Evolutionary conservation across 352 stramenopile genomes (phyloP).

Genomic region (Globisporangium spinosum): DNA sequence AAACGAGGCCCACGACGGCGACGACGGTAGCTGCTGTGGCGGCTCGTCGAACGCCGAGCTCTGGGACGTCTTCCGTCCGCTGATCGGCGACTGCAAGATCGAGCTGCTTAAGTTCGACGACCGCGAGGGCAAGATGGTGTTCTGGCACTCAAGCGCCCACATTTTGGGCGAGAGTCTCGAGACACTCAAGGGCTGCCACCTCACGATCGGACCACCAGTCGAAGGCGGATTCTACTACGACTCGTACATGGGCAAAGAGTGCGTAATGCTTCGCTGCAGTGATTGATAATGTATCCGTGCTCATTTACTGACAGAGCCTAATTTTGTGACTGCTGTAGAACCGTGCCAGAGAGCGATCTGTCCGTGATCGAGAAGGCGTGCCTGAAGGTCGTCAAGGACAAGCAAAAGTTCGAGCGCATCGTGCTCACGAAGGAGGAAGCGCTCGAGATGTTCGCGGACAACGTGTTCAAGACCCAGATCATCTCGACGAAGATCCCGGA

Average conservation of each 20-base stretch:
- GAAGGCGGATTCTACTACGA: conserved; percentile 99
- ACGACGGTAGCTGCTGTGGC: conserved; percentile 44
- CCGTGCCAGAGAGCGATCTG: conserved; percentile 72
- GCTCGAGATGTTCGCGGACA: conserved; percentile 98
- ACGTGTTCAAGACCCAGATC: conserved; percentile 98
- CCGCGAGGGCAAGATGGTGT: conserved; percentile 93
- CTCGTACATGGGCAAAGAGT: conserved; percentile 95
- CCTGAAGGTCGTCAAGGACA: conserved; percentile 92
- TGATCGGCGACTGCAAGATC: conserved; percentile 96
- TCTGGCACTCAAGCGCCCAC: conserved; percentile 98
- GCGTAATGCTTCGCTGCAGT: not conserved
- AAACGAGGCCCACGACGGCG: conserved; percentile 65
- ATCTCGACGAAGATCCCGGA: conserved; percentile 97
- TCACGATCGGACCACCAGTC: conserved; percentile 96
- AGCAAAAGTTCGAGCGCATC: conserved; percentile 97
- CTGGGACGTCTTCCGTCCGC: conserved; percentile 96
- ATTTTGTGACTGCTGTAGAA: conserved; percentile 21
- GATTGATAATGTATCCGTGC: not conserved
- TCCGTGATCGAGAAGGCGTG: conserved; percentile 91
- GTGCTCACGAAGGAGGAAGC: conserved; percentile 98
- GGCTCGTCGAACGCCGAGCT: conserved; percentile 78
- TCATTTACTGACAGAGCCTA: not conserved
- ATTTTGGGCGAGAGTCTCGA: conserved; percentile 97
- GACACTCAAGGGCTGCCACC: conserved; percentile 93
- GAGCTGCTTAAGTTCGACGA: conserved; percentile 99